A percentile compares a stretch with the other conserved stretches of the same genome.
phyloP scores from a whole-genome alignment of 2,329 filamentous ascomycete genomes.

The Penicillium aurantiogriseum region DNA sequence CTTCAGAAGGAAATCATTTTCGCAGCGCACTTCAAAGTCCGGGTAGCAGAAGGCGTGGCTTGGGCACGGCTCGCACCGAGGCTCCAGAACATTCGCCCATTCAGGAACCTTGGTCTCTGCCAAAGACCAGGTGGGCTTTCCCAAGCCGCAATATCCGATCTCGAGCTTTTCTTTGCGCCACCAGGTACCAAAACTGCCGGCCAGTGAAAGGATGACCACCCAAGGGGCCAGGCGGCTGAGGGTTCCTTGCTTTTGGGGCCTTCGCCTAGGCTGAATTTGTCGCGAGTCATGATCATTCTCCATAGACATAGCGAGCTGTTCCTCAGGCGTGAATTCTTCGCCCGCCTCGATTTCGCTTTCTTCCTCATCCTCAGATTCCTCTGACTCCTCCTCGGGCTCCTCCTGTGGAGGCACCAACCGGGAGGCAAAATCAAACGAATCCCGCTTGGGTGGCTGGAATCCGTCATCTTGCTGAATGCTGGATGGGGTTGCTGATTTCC shows the following conservation, averaged over 20 bases:
- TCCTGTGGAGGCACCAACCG: constrained; percentile 34
- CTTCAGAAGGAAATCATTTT: constrained; percentile 81
- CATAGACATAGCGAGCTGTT: constrained; percentile 76
- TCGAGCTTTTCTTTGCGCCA: constrained; percentile 95
- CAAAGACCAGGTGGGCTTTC: constrained; percentile 59
- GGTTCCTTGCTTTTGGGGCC: constrained; percentile 41
- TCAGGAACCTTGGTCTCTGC: constrained; percentile 68
- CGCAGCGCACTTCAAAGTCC: constrained; percentile 74
- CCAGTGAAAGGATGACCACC: constrained; percentile 67
- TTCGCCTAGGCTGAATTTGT: constrained; percentile 21
- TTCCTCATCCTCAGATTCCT: constrained; percentile 53
- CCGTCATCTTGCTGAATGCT: constrained; percentile 52
- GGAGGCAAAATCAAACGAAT: constrained; percentile 59
- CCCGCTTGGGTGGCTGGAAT: constrained; percentile 54
- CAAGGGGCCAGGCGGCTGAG: constrained; percentile 63
- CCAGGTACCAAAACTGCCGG: constrained; percentile 73
- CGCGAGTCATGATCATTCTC: constrained; percentile 59
- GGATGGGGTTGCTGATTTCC: constrained; percentile 33
- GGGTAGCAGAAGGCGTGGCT: constrained; percentile 84
- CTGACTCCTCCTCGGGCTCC: constrained; percentile 42
- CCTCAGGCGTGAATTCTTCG: constrained; percentile 93
- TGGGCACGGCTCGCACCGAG: constrained; percentile 86
- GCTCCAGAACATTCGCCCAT: constrained; percentile 67
- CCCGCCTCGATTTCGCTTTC: constrained; percentile 59
- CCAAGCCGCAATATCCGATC: constrained; percentile 90